Base-by-base conservation (phyloP, 176 grass and related monocot species). In the Zizania latifolia region DNA sequence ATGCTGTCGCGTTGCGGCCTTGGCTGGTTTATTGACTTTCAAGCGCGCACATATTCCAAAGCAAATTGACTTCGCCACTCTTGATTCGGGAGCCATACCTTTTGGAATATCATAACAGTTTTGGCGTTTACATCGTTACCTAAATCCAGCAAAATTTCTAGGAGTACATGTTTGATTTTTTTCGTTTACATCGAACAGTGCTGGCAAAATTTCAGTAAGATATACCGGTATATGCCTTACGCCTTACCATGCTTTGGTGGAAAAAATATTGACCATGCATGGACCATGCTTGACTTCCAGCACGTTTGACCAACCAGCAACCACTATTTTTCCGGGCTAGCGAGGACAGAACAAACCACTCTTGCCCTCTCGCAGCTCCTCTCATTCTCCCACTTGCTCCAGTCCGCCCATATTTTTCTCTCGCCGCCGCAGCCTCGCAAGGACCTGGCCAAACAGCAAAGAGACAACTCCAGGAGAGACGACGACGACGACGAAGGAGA, bases 301-400 rank as follows among this genome's bases (percentile, higher is more conserved):
- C 73, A 82, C 59, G 79, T 66, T 74, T 68, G 68, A 79, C 80
- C 61, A 79, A 78, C 80, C 68, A 79, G 74, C 61, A 79, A 78
- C 80, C 68, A 31, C 53, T 6, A 33, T 54, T 73, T 62, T 54
- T 27, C 27, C 35, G 3, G 57, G 68, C 41, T 0, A 60, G 68
- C 41, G 0, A 60, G 53, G 40, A 67, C 33, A 74, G 73, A 50
- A 40, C 75, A 31, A 79, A 88, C 68, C 8, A 73, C 86, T 35
- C 60, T 53, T 68, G 80, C 74, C 86, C 57, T 83, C 16, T 74
- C 35, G 75, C 61, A 35, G 24, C 7, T 29, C 30, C 38, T 50
- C 80, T 28, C 51, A 23, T 83, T 66, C 74, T 35, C 43, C 85
- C 53, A 82, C 38, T 57, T 72, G 85, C 65, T 26, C 51, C 37